A percentile compares a stretch with the other conserved stretches of the same genome.
These are phyloP conservation scores for Liriodendron chinense DNA, from an alignment of 164 flowering plant species.

Conservation along the genomic window DNA sequence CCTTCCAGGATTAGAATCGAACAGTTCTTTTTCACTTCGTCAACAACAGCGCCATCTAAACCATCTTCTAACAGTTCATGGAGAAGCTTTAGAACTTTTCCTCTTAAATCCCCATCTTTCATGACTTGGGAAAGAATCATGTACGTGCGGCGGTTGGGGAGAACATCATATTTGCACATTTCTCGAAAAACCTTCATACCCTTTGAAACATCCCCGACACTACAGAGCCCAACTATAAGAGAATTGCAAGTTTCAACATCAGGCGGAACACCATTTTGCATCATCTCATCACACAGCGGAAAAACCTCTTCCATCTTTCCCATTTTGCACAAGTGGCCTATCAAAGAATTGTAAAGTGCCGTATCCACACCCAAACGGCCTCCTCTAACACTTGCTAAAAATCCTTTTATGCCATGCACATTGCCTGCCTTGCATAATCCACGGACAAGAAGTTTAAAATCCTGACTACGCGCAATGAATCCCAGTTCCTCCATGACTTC, in stretches of 20 bases:
- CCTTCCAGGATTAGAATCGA: slow-evolving; percentile 3
- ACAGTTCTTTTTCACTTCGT: slow-evolving; percentile 3
- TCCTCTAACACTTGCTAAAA: background rate
- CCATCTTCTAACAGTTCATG: background rate
- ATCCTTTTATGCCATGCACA: background rate
- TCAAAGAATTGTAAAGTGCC: slow-evolving; percentile 6
- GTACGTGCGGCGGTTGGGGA: background rate
- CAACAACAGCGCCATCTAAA: background rate
- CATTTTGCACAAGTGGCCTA: background rate
- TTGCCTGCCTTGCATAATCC: slow-evolving; percentile 3
- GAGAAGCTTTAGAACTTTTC: background rate
- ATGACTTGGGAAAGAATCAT: slow-evolving; percentile 1
- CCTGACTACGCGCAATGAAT: slow-evolving; percentile 5
- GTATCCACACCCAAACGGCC: background rate
- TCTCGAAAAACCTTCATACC: slow-evolving; percentile 3
- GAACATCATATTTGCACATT: slow-evolving; percentile 1
- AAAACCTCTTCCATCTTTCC: slow-evolving; percentile 6
- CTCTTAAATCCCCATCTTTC: background rate
- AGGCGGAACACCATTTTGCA: slow-evolving; percentile 5
- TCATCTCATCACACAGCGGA: slow-evolving; percentile 5
- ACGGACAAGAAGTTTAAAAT: slow-evolving; percentile 1
- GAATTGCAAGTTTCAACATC: slow-evolving; percentile 6
- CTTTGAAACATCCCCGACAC: background rate
- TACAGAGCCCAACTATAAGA: slow-evolving; percentile 2
- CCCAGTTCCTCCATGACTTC: background rate